phyloP scores from a whole-genome alignment of 805 yeast species.

The Wickerhamiella lipophila region DNA sequence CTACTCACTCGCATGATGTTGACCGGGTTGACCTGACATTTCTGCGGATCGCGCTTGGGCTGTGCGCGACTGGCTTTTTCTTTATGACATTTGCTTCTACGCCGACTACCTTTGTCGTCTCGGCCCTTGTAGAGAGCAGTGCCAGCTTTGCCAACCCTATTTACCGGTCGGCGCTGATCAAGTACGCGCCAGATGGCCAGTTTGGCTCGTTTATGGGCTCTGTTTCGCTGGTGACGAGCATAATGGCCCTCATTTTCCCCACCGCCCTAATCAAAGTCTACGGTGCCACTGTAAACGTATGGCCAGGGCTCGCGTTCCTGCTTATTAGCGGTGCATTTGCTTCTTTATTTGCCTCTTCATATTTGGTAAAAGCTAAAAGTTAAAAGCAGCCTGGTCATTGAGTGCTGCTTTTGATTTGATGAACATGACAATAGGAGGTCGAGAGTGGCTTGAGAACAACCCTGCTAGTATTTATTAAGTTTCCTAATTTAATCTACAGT shows the following conservation, averaged over 20 bases:
- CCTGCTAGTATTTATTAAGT: too few relatives aligned
- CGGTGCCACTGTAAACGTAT: constrained; percentile 16
- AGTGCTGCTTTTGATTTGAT: too few relatives aligned
- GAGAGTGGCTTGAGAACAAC: too few relatives aligned
- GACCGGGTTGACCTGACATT: constrained; percentile 20
- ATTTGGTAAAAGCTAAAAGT: constrained; percentile 3
- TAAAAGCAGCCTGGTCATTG: too few relatives aligned
- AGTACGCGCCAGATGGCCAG: constrained; percentile 23
- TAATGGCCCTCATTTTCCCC: constrained; percentile 16
- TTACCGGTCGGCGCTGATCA: constrained; percentile 23
- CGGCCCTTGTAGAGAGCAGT: constrained; percentile 23
- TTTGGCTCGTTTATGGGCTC: constrained; percentile 26
- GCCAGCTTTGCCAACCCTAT: constrained; percentile 24
- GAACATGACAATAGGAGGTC: too few relatives aligned
- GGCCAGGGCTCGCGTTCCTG: constrained; percentile 20
- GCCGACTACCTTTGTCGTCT: constrained; percentile 18
- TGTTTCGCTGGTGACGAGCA: constrained; percentile 16
- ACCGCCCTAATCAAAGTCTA: constrained; percentile 19
- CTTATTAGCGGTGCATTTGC: constrained; percentile 13
- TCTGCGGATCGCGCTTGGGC: constrained; percentile 20
- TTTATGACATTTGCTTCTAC: constrained; percentile 20
- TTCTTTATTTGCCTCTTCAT: constrained; percentile 12
- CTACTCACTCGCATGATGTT: constrained; percentile 17
- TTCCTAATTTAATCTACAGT: too few relatives aligned
- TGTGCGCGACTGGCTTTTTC: constrained; percentile 21